These are phyloP conservation scores for Kockiozyma suomiensis DNA, from an alignment of 805 yeast species.

Conservation along the genomic window DNA sequence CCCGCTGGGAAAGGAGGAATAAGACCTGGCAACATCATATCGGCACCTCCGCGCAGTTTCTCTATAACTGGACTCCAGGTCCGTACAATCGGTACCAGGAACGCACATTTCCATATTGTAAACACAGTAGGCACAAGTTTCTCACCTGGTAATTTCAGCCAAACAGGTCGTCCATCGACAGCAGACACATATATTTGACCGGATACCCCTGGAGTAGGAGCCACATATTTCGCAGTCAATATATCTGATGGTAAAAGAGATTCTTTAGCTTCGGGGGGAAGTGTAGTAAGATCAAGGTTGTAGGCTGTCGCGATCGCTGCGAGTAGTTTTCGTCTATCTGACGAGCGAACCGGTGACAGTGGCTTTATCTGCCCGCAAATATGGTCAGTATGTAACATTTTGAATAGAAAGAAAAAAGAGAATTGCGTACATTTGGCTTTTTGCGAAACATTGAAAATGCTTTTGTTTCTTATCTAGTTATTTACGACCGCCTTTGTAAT, in stretches of 20 bases:
- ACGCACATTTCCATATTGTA: constrained; percentile 71
- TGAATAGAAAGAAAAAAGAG: no score
- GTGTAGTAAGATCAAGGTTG: constrained; percentile 40
- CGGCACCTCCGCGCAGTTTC: constrained; percentile 75
- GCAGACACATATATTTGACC: constrained; percentile 71
- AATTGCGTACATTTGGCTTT: constrained; percentile 47
- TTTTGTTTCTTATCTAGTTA: no score
- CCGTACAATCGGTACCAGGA: constrained; percentile 62
- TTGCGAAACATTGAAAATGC: constrained; percentile 54
- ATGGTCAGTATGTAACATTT: background rate
- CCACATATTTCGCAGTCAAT: constrained; percentile 65
- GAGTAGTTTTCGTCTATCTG: constrained; percentile 68
- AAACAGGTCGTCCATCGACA: constrained; percentile 63
- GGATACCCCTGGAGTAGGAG: constrained; percentile 48
- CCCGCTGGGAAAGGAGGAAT: constrained; percentile 58
- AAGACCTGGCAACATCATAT: constrained; percentile 50
- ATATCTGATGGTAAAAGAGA: constrained; percentile 55
- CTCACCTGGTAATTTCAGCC: constrained; percentile 55
- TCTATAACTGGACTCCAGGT: constrained; percentile 78
- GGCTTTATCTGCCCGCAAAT: constrained; percentile 57
- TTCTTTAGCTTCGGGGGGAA: constrained; percentile 49
- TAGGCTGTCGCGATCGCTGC: constrained; percentile 49
- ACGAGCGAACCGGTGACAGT: constrained; percentile 74
- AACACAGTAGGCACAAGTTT: constrained; percentile 68
- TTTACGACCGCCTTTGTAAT: no score